Percentiles rank a stretch among this genome's conserved stretches.
These are phyloP conservation scores for Colletotrichum acutatum DNA, from an alignment of 2,329 filamentous ascomycete species.

Conservation along the genomic window DNA sequence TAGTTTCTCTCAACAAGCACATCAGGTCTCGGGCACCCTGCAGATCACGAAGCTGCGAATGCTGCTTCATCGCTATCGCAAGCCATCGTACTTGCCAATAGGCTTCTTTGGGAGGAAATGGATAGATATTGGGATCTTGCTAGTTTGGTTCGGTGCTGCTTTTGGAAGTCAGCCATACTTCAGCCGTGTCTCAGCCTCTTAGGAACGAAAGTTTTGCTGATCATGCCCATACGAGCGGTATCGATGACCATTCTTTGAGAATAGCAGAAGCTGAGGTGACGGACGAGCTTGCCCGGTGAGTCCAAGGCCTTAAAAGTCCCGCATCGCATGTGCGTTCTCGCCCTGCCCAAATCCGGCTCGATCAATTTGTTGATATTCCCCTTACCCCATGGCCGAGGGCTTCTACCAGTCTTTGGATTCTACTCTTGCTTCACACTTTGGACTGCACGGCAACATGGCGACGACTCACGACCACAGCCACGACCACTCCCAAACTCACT, in stretches of 20 bases:
- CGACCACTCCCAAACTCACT: neutral
- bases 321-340: neutral
- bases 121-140: neutral
- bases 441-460: neutral
- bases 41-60: neutral
- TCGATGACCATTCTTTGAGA: neutral
- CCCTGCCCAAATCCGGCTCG: neutral
- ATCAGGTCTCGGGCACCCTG: neutral
- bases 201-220: neutral
- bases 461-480: neutral
- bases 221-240: neutral
- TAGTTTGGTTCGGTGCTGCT: neutral
- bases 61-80: neutral
- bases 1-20: neutral
- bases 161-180: neutral
- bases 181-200: neutral
- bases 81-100: neutral
- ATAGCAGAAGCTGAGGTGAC: neutral
- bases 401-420: slow-evolving; percentile 1
- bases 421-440: neutral
- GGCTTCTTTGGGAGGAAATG: neutral
- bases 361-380: no score
- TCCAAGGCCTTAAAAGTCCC: neutral
- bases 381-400: neutral
- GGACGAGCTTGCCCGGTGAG: neutral